Evolutionary conservation across 176 grass and related monocot genomes (phyloP), one percentile per base, ranked within the genome.

Genomic region (Stipa capillata): DNA sequence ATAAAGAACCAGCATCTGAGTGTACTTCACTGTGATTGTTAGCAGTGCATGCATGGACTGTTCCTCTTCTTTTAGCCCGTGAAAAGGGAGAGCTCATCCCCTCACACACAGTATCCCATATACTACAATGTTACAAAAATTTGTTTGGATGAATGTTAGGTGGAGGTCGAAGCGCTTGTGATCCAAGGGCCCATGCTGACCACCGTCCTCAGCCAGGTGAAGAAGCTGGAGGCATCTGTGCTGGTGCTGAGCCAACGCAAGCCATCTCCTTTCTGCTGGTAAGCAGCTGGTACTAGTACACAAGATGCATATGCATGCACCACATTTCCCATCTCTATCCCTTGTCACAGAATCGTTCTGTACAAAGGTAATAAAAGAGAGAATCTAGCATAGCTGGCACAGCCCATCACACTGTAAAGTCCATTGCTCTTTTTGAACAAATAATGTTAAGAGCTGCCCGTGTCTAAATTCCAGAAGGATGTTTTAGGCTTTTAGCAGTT

Each of bases 221-320:
- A 89, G 89, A 95, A 95, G 89, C 76, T 95, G 86, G 93, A 92
- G 69, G 89, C 90, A 2, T 92, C 93, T 40, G 87, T 90, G 83
- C 84, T 95, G 9, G 93, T 92, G 35, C 77, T 96, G 69, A 90
- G 89, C 74, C 89, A 92, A 52, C 72, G 76, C 82, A 96, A 86
- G 88, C 82, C 87, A 0, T 92, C 90, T 12, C 79, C 87, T 60
- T 92, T 90, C 71, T 92, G 80, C 76, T 92, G 92, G 92, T 94
- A 91, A 80, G 65, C 76, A 48, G 13, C 6, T 39, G 4, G 17
- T 65, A 25, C 18, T 34, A 15, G 24, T 25, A 13, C 68, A 56
- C 48, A 21, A 18, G n/a, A 32, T 24, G 73, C 79, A 39, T 48
- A 31, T 79, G 67, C 49, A 3, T 79, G 65, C 66, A 63, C 28